Evolutionary conservation across 2,329 filamentous ascomycete species (phyloP), one percentile per base, ranked within the genome.

Genomic region (Emmonsia crescens): DNA sequence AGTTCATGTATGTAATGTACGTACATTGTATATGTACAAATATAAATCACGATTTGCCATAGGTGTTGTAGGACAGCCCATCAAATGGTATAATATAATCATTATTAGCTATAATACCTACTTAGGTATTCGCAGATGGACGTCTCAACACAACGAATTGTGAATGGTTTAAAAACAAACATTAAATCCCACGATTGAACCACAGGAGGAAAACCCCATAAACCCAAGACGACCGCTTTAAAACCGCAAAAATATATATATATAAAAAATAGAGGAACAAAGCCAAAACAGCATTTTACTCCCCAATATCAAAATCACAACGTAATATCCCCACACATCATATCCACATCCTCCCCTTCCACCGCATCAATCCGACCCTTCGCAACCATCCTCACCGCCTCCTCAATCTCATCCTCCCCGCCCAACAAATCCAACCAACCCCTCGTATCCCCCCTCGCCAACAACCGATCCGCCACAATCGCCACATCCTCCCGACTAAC

Each of bases 391-490:
- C 79, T 75, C 27, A 83, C 76, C 16, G 79, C 81, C 57, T 72
- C 70, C 6, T 74, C 73, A 55, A 82, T 73, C 0, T 66, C 68
- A 62, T 81, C 77, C 24, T 81, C 73, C 2, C 81, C 82, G 66
- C 79, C 76, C 54, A 83, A 64, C 64, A 83, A 69, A 75, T 84
- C 82, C 68, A 78, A 74, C 80, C 81, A 84, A 0, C 82, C 81
- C 46, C 74, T 75, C 29, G 74, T 76, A 65, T 79, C 78, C 27
- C 75, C 75, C 14, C 76, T 75, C 21, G 78, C 79, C 70, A 84
- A 66, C 63, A 82, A 73, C 64, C 68, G 71, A 66, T 78, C 79
- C 51, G 80, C 77, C 49, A 80, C 77, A 66, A 77, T 73, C 5
- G 81, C 82, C 54, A 83, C 81, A 66, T 80, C 79, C 64, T 76